Conservation (phyloP, 768 basidiomycete species). For the Macrolepiota dolichaula region DNA sequence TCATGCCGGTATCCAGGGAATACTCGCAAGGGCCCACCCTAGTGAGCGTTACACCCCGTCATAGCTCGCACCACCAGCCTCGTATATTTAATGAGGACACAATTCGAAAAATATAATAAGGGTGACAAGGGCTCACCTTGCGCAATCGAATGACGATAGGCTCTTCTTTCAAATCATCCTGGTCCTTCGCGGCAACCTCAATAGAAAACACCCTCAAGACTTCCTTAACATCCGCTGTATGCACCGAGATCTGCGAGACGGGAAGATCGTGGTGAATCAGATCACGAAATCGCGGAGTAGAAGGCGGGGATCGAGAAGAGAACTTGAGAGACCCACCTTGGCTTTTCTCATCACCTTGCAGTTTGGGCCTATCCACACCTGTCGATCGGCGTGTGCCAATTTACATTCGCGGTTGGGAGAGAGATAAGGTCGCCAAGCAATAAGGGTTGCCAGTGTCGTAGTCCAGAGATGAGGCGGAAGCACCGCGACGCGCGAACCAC, state of each 20-base stretch:
- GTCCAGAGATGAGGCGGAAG: neutral
- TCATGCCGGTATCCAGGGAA: neutral
- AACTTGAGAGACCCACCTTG: constrained; percentile 51
- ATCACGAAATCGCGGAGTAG: constrained; percentile 8
- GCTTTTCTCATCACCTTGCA: constrained; percentile 93
- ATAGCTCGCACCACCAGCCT: constrained; percentile 90
- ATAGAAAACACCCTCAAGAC: constrained; percentile 79
- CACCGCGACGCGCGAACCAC: constrained; percentile 10
- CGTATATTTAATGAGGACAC: constrained; percentile 12
- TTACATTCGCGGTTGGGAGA: neutral
- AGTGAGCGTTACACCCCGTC: constrained; percentile 61
- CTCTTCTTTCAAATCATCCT: constrained; percentile 83
- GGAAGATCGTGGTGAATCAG: constrained; percentile 23
- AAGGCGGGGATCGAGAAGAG: constrained; percentile 10
- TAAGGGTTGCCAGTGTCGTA: constrained; percentile 12
- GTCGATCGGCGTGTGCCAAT: constrained; percentile 6
- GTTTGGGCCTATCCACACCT: constrained; percentile 75
- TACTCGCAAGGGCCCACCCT: neutral
- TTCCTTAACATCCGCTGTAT: constrained; percentile 82
- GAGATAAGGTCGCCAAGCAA: neutral
- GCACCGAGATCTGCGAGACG: constrained; percentile 77
- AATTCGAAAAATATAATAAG: constrained; percentile 7
- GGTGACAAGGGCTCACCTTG: constrained; percentile 50
- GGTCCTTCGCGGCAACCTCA: constrained; percentile 82
- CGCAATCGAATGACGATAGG: constrained; percentile 79